Base-by-base conservation (phyloP, 768 basidiomycete species). In the Mycena indigotica region DNA sequence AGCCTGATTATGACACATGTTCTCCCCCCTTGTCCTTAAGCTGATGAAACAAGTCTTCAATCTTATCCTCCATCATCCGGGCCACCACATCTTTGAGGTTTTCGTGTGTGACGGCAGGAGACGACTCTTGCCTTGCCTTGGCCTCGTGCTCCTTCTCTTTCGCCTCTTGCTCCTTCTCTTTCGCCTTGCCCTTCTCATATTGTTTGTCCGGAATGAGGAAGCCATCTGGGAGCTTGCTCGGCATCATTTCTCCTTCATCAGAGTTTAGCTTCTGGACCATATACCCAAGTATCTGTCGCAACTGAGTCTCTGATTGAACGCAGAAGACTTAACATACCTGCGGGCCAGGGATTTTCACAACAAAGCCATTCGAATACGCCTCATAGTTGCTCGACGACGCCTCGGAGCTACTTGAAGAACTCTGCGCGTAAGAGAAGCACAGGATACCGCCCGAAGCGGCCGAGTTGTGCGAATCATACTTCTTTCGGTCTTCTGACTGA, bases 241-340 rank as follows among this genome's bases (percentile, higher is more conserved):
- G 67, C 69, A 53, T 68, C 56, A 21, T 62, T 56, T 45, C 58
- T 52, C 49, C 65, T 38, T 72, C 58, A 25, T 63, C 57, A 1
- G 40, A 6, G 44, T 45, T 52, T 1, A 28, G 24, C 13, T 30
- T 50, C 32, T 55, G 49, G 2, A 56, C 46, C 56, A 55, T 57
- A 19, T 53, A 61, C 3, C 56, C 49, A 2, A 56, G 52, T 45
- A 55, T 53, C 50, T 56, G 23, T 13, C 24, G n/a, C 17, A 13
- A 17, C 4, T 4, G 28, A n/a, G 8, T 3, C n/a, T 45, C 16
- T 23, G 21, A 25, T 50, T 21, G 13, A 28, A 5, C 63, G 21
- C n/a, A 45, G 21, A n/a, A n/a, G n/a, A n/a, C n/a, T n/a, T n/a
- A n/a, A 28, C 58, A 10, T 15, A 66, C 63, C 59, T 66, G 65